Base-by-base conservation (phyloP, 352 stramenopile species). In the Pythium apleroticum region DNA sequence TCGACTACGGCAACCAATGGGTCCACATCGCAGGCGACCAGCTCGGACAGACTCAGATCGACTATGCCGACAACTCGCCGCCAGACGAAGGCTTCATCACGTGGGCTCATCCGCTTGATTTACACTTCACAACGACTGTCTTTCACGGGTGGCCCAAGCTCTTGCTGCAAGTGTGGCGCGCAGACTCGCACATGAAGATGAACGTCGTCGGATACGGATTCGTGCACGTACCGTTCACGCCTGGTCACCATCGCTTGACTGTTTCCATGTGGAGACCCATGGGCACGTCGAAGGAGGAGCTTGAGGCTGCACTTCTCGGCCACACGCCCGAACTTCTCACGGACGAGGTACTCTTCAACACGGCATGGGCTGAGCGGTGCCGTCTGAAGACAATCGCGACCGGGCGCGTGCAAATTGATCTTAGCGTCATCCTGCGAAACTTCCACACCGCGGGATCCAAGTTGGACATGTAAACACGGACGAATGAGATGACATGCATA, bases 91-190 rank as follows among this genome's bases (percentile, higher is more conserved):
- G 39, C 3, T 60, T 78, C 15, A 52, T 73, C 33, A 71, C 89
- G 10, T 91, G 84, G 81, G 70, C 68, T 20, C 80, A 93, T 45
- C 84, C 84, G 6, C 74, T 93, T 25, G 81, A 90, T 66, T 66
- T 91, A 30, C 84, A 92, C 62, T 84, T 89, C 20, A 72, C 71
- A 4, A 84, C 75, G 19, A 76, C 71, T 9, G 75, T 77, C 0
- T 79, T 91, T 28, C 70, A 86, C 17, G 80, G 80, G 22, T 91
- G 84, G 84, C 81, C 84, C 1, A 86, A 82, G 48, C 41, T 90
- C 4, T 43, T 90, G 25, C 66, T 93, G 6, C 80, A 91, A 69
- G 78, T 91, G 15, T 90, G 80, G 80, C 72, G 68, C 39, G 68
- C 75, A 14, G 78, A 92, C 37, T 66, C 69, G 4, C 69, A 68